Evolutionary conservation across 2,329 filamentous ascomycete genomes (phyloP), one percentile per base, ranked within the genome.

Genomic region (Calonectria ilicicola): DNA sequence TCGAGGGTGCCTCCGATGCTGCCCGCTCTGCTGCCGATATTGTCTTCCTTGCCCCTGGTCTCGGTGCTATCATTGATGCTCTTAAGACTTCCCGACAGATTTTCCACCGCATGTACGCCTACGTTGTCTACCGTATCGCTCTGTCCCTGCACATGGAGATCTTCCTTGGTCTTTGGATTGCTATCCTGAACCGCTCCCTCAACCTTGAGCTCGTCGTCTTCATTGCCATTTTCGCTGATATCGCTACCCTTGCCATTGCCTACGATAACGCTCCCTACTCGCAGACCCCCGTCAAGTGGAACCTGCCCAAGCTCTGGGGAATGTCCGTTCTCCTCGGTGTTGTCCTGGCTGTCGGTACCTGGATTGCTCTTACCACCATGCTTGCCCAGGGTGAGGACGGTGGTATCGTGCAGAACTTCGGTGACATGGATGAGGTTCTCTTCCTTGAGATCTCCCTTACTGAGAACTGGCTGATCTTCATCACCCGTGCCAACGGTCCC

Each of bases 391-490:
- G 90, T 75, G 86, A 92, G 80, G 85, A 94, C 78, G 94, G 93
- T 80, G 95, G 95, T 90, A 96, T 98, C 79, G 93, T 96, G 77
- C 94, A 98, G 89, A 96, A 97, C 87, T 94, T 93, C 80, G 95
- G 95, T 90, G 90, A 93, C 82, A 87, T 94, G 68, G 94, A 98
- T 79, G 91, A 92, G 79, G 92, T 98, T 71, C 86, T 98, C 81
- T 98, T 98, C 91, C 92, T 98, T 44, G 91, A 98, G 86, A 94
- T 98, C 84, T 95, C 94, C 15, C 91, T 98, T 67, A 96, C 95
- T 73, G 94, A 98, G 89, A 98, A 97, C 88, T 98, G 95, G 95
- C 90, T 98, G 65, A 98, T 98, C 86, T 97, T 98, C 89, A 96
- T 98, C 86, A 98, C 95, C 76, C 95, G 95, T 89, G 93, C 95